phyloP scores from a whole-genome alignment of 2,329 filamentous ascomycete genomes.

The Ophiostoma montium region DNA sequence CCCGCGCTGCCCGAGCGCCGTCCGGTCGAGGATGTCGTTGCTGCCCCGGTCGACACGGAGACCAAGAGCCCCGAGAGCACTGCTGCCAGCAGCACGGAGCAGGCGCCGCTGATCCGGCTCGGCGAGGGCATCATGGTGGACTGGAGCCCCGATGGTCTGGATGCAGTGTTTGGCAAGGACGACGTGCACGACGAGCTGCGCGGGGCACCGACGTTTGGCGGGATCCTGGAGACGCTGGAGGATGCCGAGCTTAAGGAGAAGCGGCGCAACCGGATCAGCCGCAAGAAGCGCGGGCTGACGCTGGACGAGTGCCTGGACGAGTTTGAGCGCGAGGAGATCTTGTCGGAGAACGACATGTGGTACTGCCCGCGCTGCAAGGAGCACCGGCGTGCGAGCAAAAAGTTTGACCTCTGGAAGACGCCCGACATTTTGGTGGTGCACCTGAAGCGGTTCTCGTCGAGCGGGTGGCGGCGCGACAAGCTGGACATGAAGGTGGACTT shows the following conservation, averaged over 20 bases:
- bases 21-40: background rate
- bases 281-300: constrained; percentile 62
- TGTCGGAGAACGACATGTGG: constrained; percentile 95
- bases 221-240: constrained; percentile 22
- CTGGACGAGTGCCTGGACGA: constrained; percentile 87
- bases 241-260: constrained; percentile 52
- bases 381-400: constrained; percentile 83
- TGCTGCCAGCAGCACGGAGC: constrained; percentile 19
- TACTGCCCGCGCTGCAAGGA: constrained; percentile 95
- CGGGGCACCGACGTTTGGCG: constrained; percentile 43
- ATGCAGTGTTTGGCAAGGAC: constrained; percentile 51
- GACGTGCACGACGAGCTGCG: constrained; percentile 33
- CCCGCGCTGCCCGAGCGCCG: background rate
- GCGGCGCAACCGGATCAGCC: constrained; percentile 46
- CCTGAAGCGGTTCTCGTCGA: constrained; percentile 86
- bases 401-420: constrained; percentile 91
- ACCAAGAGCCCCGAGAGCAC: constrained; percentile 1
- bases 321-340: constrained; percentile 83
- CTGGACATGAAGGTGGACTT: constrained; percentile 85
- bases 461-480: constrained; percentile 73
- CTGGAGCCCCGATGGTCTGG: constrained; percentile 59
- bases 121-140: constrained; percentile 80
- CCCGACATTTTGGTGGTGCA: constrained; percentile 93
- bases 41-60: background rate
- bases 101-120: constrained; percentile 57